Evolutionary conservation across 2,329 filamentous ascomycete genomes (phyloP).

Genomic region (Diplodia intermedia): DNA sequence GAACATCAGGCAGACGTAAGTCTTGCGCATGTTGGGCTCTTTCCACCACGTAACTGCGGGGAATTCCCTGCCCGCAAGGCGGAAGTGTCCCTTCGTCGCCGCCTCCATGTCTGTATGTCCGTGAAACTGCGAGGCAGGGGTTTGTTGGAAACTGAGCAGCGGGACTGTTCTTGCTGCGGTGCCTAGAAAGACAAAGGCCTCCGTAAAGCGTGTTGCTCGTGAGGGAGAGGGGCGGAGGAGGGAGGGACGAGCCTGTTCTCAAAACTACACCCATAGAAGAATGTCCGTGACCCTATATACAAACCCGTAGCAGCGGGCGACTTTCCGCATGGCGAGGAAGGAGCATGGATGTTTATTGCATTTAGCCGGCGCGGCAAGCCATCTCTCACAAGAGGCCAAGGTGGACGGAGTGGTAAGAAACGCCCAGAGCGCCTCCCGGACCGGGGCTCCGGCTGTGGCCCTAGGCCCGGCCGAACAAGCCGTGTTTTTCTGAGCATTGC

Average conservation of each 20-base stretch:
- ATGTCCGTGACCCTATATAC: conserved; percentile 16
- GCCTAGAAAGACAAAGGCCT: background rate
- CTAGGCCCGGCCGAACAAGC: background rate
- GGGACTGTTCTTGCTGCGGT: background rate
- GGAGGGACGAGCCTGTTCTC: background rate
- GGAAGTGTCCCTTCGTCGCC: conserved; percentile 43
- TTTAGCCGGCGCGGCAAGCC: conserved; percentile 28
- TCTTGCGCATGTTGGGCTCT: conserved; percentile 40
- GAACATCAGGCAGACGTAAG: conserved; percentile 44
- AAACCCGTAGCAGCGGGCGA: background rate
- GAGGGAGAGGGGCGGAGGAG: background rate
- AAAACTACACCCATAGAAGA: conserved; percentile 6
- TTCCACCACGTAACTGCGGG: conserved; percentile 44
- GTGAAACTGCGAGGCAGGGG: background rate
- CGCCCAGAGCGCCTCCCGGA: conserved; percentile 25
- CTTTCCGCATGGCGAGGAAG: conserved; percentile 4
- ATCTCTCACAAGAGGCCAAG: conserved; percentile 11
- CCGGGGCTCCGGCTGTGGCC: conserved; percentile 13
- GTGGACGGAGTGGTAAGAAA: conserved; percentile 25
- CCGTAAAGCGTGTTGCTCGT: background rate
- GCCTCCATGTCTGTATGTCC: conserved; percentile 38
- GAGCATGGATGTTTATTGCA: conserved; percentile 6
- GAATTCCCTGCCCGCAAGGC: conserved; percentile 42
- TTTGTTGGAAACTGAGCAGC: background rate
- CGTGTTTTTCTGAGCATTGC: no score